Conservation (phyloP, 2,329 filamentous ascomycete genomes). For the Tolypocladium sp. region DNA sequence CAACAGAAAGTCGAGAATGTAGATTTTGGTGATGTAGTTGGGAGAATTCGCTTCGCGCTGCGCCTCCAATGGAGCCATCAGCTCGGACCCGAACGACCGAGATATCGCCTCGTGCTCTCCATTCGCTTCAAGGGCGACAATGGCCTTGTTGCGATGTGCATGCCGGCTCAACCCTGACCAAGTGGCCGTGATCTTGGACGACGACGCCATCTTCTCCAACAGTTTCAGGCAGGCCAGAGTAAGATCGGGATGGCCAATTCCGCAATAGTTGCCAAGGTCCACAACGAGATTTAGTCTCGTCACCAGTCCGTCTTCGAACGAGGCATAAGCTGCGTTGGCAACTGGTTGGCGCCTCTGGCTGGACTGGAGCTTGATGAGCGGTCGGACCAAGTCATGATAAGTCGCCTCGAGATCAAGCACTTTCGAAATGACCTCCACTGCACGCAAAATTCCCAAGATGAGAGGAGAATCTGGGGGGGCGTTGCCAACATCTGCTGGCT, state of each 20-base stretch:
- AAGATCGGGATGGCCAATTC: conserved; percentile 71
- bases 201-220: conserved; percentile 78
- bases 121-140: conserved; percentile 78
- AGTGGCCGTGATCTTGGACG: conserved; percentile 66
- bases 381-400: conserved; percentile 80
- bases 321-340: conserved; percentile 62
- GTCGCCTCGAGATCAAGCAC: conserved; percentile 84
- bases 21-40: conserved; percentile 72
- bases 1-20: conserved; percentile 78
- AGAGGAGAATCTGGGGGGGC: conserved; percentile 71
- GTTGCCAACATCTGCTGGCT: conserved; percentile 61
- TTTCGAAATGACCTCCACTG: conserved; percentile 75
- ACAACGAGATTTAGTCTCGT: conserved; percentile 72
- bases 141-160: conserved; percentile 69
- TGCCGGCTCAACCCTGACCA: conserved; percentile 53
- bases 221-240: conserved; percentile 74
- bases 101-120: conserved; percentile 75
- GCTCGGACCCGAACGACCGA: conserved; percentile 59
- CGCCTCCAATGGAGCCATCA: conserved; percentile 62
- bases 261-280: conserved; percentile 78
- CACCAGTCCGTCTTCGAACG: conserved; percentile 85
- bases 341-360: conserved; percentile 52
- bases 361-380: conserved; percentile 60
- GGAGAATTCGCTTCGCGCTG: conserved; percentile 60
- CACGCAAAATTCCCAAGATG: conserved; percentile 67